Conservation (phyloP, 2,329 filamentous ascomycete genomes). For the Emergomyces africanus region DNA sequence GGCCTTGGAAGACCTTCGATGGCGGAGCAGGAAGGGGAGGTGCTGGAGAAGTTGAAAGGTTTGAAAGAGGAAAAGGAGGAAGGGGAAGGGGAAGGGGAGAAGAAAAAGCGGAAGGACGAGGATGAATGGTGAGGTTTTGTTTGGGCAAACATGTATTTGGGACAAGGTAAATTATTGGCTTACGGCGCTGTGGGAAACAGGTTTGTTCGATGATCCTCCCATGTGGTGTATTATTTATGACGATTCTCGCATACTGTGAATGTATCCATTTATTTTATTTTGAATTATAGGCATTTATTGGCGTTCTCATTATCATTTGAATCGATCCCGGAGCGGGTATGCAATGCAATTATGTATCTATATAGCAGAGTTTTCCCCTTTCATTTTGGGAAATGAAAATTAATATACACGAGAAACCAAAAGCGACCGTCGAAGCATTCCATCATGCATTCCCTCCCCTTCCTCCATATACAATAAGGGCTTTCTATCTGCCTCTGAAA, state of each 20-base stretch:
- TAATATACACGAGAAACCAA: not conserved
- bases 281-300: not conserved
- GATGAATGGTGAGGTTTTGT: not conserved
- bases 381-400: not conserved
- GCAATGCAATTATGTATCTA: not conserved
- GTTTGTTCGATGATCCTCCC: not conserved
- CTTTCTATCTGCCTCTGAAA: not conserved
- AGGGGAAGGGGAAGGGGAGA: not conserved
- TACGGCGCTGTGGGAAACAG: not conserved
- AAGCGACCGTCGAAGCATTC: not conserved
- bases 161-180: not conserved
- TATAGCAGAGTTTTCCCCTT: not conserved
- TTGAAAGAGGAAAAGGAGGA: constrained; percentile 25
- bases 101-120: not conserved
- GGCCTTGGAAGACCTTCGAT: constrained; percentile 4
- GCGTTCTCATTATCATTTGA: not conserved
- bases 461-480: not conserved
- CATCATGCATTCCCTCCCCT: not conserved
- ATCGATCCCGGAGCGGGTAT: not conserved
- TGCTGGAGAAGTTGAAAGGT: constrained; percentile 18
- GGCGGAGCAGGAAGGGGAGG: constrained; percentile 10
- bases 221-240: not conserved
- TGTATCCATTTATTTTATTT: not conserved
- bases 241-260: not conserved
- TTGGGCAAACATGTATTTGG: not conserved